phyloP scores from a whole-genome alignment of 1,139 yeast species.

The Pneumocystis wakefieldiae region DNA sequence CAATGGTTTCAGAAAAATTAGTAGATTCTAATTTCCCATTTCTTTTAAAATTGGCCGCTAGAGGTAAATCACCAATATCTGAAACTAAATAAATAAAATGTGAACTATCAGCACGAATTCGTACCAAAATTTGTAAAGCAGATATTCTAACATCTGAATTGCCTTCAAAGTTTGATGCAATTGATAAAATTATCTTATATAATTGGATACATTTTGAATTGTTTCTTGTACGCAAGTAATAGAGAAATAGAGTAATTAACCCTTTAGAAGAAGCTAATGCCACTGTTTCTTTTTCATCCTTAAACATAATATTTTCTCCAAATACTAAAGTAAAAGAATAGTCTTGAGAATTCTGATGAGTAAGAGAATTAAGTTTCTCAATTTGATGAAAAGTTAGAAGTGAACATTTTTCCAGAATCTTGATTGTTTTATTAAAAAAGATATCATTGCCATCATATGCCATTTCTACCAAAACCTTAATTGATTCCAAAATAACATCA shows the following conservation, averaged over 20 bases:
- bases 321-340: background rate
- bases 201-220: background rate
- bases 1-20: background rate
- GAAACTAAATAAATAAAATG: background rate
- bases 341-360: background rate
- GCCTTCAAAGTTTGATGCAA: background rate
- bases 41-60: background rate
- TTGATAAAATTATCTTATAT: background rate
- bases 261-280: background rate
- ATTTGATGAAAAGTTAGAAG: background rate
- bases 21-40: background rate
- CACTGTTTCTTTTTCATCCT: background rate
- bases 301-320: background rate
- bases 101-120: background rate
- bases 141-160: background rate
- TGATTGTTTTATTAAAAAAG: background rate
- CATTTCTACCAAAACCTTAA: slow-evolving; percentile 14
- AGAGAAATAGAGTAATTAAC: background rate
- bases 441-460: slow-evolving; percentile 21
- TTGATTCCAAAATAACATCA: slow-evolving; percentile 5
- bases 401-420: background rate
- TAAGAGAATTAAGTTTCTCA: background rate
- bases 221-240: background rate
- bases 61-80: background rate
- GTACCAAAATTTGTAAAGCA: background rate